A percentile compares a stretch with the other conserved stretches of the same genome.
These are phyloP conservation scores for Coemansia sp. DNA, from an alignment of 192 early-diverging fungal genomes.

Conservation along the genomic window DNA sequence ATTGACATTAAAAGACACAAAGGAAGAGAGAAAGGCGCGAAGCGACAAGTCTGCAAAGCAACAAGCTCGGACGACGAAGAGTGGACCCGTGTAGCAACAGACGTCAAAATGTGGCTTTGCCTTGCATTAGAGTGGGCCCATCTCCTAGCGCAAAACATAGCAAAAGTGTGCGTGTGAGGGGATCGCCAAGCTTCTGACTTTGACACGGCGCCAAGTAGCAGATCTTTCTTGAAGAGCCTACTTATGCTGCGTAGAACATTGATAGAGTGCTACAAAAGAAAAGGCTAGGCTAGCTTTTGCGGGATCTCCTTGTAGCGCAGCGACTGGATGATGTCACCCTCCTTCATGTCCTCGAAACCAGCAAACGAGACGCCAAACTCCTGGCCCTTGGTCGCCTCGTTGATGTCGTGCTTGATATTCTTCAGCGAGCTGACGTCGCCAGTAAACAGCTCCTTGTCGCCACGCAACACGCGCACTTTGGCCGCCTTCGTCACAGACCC, in stretches of 20 bases:
- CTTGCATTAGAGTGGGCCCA: not conserved
- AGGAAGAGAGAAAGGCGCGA: not conserved
- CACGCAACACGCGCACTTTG: slow-evolving; percentile 68
- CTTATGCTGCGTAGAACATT: not conserved
- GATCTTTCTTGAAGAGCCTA: not conserved
- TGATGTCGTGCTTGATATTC: slow-evolving; percentile 88
- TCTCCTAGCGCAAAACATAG: not conserved
- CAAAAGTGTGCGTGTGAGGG: not conserved
- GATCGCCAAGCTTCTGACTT: not conserved
- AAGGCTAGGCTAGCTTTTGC: slow-evolving; percentile 53
- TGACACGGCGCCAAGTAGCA: not conserved
- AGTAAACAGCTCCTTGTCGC: slow-evolving; percentile 69
- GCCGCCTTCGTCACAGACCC: slow-evolving; percentile 68
- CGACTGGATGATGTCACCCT: slow-evolving; percentile 82
- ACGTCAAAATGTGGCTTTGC: slow-evolving; percentile 1
- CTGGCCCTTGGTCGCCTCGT: slow-evolving; percentile 88
- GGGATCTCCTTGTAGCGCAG: slow-evolving; percentile 62
- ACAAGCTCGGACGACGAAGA: not conserved
- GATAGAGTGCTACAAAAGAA: not conserved
- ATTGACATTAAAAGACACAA: not conserved
- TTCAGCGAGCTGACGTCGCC: slow-evolving; percentile 69
- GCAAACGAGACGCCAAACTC: slow-evolving; percentile 96
- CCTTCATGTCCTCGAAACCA: slow-evolving; percentile 73
- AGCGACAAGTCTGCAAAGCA: not conserved
- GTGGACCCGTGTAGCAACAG: not conserved